phyloP scores from a whole-genome alignment of 495 filamentous ascomycete genomes.

The Aspergillus bridgeri region DNA sequence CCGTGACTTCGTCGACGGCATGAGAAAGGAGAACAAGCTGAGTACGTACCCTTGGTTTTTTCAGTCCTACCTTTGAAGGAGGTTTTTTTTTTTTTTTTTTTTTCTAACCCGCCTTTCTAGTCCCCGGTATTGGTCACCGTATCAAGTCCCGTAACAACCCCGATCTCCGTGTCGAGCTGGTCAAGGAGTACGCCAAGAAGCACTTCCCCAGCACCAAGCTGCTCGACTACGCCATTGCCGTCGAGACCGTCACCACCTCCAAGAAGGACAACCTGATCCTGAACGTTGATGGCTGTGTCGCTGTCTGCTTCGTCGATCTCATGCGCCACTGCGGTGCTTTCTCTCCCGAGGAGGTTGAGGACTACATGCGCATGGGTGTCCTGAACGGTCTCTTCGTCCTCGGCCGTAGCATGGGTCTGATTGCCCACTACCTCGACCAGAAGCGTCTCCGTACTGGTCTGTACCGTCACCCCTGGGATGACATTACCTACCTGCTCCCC shows the following conservation, averaged over 20 bases:
- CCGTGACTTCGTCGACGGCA: constrained; percentile 96
- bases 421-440: constrained; percentile 99
- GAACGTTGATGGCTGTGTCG: constrained; percentile 96
- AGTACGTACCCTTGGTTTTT: constrained; percentile 55
- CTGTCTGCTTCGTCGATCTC: constrained; percentile 97
- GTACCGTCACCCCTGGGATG: constrained; percentile 98
- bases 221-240: constrained; percentile 96
- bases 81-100: too few relatives aligned
- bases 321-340: constrained; percentile 98
- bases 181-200: constrained; percentile 97
- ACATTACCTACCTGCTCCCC: constrained; percentile 94
- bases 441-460: constrained; percentile 97
- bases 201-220: constrained; percentile 96
- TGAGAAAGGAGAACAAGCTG: constrained; percentile 99
- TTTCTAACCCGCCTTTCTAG: constrained; percentile 33
- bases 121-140: constrained; percentile 97
- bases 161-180: constrained; percentile 97
- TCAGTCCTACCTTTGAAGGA: neutral
- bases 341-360: constrained; percentile 54
- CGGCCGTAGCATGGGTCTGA: constrained; percentile 92
- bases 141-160: constrained; percentile 99
- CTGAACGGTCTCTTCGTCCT: constrained; percentile 99
- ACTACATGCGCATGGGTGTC: constrained; percentile 81
- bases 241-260: constrained; percentile 95
- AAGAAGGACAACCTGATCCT: constrained; percentile 99